Evolutionary conservation across 768 basidiomycete species (phyloP), one percentile per base, ranked within the genome.

Genomic region (Tricholoma matsutake): DNA sequence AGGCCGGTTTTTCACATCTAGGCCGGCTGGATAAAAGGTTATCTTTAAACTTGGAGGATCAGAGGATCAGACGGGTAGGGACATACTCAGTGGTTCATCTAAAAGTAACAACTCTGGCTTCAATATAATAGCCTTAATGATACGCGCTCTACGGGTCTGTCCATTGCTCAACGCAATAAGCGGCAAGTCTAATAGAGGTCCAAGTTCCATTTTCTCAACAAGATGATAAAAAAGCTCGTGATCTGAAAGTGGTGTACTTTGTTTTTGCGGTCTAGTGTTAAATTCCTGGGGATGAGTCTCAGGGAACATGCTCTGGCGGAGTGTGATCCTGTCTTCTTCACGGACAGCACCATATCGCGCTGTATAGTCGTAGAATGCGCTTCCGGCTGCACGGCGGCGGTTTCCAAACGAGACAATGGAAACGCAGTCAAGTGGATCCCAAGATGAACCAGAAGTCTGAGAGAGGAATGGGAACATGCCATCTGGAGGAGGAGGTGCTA

Each of bases 21-120:
- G 77, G 0, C 94, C 94, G 63, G 94, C 93, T 94, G 58, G n/a
- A 29, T 3, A 6, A 37, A 16, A 57, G 18, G 32, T 32, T 18
- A 47, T 54, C 59, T 56, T 57, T 34, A 41, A 37, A 47, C 20
- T 11, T 45, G 28, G 51, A 53, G 31, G 4, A 16, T 41, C 39
- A 11, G 32, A 16, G 37, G 47, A 37, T 52, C 61, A 20, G 34
- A 47, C 43, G 55, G 4, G 51, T 6, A 45, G 54, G 37, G 6
- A 79, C 87, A 60, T 64, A 94, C 93, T 93, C 37, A 94, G 78
- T 0, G 95, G 96, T 71, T 98, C 96, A 62, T 97, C 95, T n/a
- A 98, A 79, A 6, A 98, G 73, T 22, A 98, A 70, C 18, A 98
- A 69, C 62, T 87, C 82, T 0, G 94, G 93, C 49, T 82, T 79